A percentile compares a stretch with the other conserved stretches of the same genome.
Conservation (phyloP, 768 basidiomycete species). For the Agaricus sinodeliciosus region DNA sequence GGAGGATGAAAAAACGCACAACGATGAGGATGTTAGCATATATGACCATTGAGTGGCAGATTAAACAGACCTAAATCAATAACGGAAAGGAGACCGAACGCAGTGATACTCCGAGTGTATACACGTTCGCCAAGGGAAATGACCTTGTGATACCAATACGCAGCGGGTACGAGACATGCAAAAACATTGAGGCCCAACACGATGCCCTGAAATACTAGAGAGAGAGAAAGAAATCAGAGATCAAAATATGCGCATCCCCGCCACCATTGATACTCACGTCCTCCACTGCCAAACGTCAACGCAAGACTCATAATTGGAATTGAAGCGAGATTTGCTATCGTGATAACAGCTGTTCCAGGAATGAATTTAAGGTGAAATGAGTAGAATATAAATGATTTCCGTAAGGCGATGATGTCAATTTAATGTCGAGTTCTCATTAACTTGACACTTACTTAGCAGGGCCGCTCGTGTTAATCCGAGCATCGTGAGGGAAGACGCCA, state of each 20-base stretch:
- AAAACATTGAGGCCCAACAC: slow-evolving; percentile 2
- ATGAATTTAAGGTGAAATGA: not conserved
- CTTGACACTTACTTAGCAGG: slow-evolving; percentile 5
- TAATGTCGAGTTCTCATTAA: not conserved
- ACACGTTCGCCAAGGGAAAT: not conserved
- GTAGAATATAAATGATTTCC: not conserved
- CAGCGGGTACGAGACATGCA: slow-evolving; percentile 7
- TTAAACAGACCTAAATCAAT: slow-evolving; percentile 2
- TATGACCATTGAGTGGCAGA: not conserved
- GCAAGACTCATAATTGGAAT: slow-evolving; percentile 4
- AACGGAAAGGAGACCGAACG: slow-evolving; percentile 2
- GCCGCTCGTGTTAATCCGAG: not conserved
- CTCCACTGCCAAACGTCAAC: slow-evolving; percentile 2
- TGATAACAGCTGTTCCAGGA: not conserved
- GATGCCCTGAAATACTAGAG: not conserved
- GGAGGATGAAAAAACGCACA: not conserved
- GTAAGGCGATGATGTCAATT: not conserved
- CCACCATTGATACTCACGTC: not conserved
- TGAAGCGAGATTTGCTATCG: slow-evolving; percentile 5
- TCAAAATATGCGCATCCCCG: not conserved
- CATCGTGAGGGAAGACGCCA: not conserved
- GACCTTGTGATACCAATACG: slow-evolving; percentile 7
- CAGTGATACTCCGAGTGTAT: not conserved
- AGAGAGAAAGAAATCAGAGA: too few species aligned
- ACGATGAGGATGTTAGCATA: not conserved